Evolutionary conservation across 495 filamentous ascomycete species (phyloP), one percentile per base, ranked within the genome.

Genomic region (Daldinia concentrica): DNA sequence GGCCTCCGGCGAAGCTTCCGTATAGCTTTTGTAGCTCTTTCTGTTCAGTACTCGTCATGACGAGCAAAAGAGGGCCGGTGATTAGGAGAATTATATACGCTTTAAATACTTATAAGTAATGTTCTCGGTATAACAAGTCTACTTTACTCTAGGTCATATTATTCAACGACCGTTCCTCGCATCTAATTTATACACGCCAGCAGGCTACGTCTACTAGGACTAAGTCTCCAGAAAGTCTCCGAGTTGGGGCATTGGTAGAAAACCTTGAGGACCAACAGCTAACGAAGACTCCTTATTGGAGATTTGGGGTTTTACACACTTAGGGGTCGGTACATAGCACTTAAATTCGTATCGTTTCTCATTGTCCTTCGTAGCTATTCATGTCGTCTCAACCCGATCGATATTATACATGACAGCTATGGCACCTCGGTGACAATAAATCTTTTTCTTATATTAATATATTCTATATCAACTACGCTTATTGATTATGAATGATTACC

Each of bases 21-120:
- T 74, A 81, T 52, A 80, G 32, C 64, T 73, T 79, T 3, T 72
- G 66, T 8, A 81, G 69, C 27, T 74, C 72, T 58, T 74, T 64
- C 55, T 72, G 58, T 22, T 22, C 43, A 3, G 37, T 69, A 24
- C 56, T 71, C 27, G 70, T 66, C 75, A 77, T 79, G 52, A 41
- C 75, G 59, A 43, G n/a, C 43, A 17, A 36, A 43, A 15, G 9
- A 27, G 24, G 32, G 30, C 4, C 24, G 12, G 11, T 15, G 9
- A 62, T 22, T 12, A 22, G 37, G 37, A 41, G 17, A 48, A 48
- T 3, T 9, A 48, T 22, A 17, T 41, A 39, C 24, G 48, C 1
- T 22, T 24, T 48, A 22, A 12, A 29, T 39, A n/a, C 30, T 41
- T 14, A 43, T 41, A 34, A 26, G n/a, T 43, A 12, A 55, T 43